A percentile compares a stretch with the other conserved stretches of the same genome.
These are phyloP conservation scores for Saccharomyces hybrid DNA, from an alignment of 1,139 yeast genomes.

Conservation along the genomic window DNA sequence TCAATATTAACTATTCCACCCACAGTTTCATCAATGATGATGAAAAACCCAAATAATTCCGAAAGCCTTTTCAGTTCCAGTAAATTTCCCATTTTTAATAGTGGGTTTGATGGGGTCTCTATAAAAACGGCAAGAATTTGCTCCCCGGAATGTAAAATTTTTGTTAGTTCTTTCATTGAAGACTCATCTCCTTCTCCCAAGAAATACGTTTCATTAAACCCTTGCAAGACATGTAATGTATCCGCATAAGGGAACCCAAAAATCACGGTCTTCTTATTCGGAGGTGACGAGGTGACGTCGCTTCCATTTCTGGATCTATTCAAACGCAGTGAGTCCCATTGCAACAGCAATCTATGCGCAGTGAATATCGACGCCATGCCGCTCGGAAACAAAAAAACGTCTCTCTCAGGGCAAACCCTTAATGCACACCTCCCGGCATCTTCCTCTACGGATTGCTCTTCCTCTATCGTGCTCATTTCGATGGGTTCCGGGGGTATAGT, in stretches of 20 bases:
- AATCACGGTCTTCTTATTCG: conserved; percentile 66
- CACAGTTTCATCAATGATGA: conserved; percentile 88
- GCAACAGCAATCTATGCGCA: conserved; percentile 64
- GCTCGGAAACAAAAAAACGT: conserved; percentile 76
- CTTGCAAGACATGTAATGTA: conserved; percentile 73
- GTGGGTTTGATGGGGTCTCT: conserved; percentile 92
- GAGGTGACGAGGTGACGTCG: conserved; percentile 16
- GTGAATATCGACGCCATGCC: conserved; percentile 92
- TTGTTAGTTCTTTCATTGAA: conserved; percentile 61
- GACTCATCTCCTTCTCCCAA: conserved; percentile 76
- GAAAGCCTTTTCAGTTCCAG: conserved; percentile 56
- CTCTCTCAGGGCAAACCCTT: conserved; percentile 32
- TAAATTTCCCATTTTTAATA: conserved; percentile 77
- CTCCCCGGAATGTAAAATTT: conserved; percentile 52
- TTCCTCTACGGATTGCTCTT: conserved; percentile 5
- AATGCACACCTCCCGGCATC: neutral
- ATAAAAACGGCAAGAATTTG: conserved; percentile 64
- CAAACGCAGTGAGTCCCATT: conserved; percentile 30
- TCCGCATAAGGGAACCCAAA: conserved; percentile 96
- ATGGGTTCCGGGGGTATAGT: neutral
- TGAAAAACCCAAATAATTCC: conserved; percentile 60
- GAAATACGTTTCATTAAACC: conserved; percentile 85
- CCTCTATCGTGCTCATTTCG: conserved; percentile 13
- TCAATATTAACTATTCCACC: conserved; percentile 85
- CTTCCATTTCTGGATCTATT: conserved; percentile 18